Base-by-base conservation (phyloP, 805 yeast species). In the Tetrapisispora nanseiensis region DNA sequence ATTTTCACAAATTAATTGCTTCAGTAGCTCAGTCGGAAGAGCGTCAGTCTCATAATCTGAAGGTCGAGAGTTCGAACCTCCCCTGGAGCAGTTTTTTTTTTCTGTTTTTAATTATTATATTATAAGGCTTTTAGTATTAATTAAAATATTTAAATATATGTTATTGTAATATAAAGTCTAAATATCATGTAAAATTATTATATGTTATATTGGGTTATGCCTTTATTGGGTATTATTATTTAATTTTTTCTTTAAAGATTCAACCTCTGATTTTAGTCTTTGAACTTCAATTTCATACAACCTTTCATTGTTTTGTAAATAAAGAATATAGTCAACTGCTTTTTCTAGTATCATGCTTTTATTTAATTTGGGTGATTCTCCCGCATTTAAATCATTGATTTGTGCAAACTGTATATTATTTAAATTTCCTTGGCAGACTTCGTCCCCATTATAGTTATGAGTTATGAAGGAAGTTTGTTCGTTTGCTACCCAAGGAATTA, bases 261-360 rank as follows among this genome's bases (percentile, higher is more conserved):
- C 59, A 40, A 61, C 43, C 50, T 67, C 67, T 19, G 52, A 51
- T 49, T 48, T 51, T 48, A 69, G 51, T 40, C 58, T 59, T 32
- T 57, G 53, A 6, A 58, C 56, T 43, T 60, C 63, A 51, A 55
- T 45, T 41, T 55, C 57, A 45, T 52, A 56, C 23, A 57, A 39
- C 26, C 57, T 54, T 53, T 77, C 75, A 46, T 71, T 72, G 32
- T 69, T 68, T 52, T 76, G 79, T 47, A 80, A 56, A 47, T 67
- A 66, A 39, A 72, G 52, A 36, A 81, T 70, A 52, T 81, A 81
- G 35, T 74, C 74, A 2, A 77, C 79, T 8, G 86, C 86, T 55
- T 76, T 75, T 50, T 81, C 86, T 48, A 81, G 62, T 41, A 80
- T 78, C 74, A 75, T 72, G 35, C 81, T 72, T 59, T 81, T 81